Base-by-base conservation (phyloP, 2,329 filamentous ascomycete species). In the Penicillium paneum region DNA sequence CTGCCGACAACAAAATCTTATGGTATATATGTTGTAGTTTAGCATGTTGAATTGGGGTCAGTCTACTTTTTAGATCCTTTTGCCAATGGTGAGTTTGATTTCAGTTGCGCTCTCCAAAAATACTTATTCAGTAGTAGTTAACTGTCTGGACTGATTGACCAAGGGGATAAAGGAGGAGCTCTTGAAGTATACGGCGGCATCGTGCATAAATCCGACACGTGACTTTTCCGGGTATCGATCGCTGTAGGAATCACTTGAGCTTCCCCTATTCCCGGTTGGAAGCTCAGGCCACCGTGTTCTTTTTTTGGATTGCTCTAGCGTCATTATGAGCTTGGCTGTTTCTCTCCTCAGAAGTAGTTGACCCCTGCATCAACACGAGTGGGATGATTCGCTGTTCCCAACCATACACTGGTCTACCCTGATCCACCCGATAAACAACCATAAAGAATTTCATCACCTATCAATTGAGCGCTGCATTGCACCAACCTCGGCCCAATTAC, bases 241-340 rank as follows among this genome's bases (percentile, higher is more conserved):
- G 50, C 21, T 52, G 49, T 26, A 3, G 42, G 50, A 51, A 56
- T 54, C 50, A 56, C 49, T 45, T n/a, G 53, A 55, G 54, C 57
- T 60, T 57, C 59, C 59, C 61, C 62, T 60, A 57, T 62, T 63
- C 48, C n/a, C 52, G 38, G 35, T 45, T 17, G 24, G 49, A 46
- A 49, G 39, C 52, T 64, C 52, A 56, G 58, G 62, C 62, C 63
- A 66, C 64, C 62, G 58, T 66, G 62, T 59, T 62, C 56, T 61
- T 57, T 64, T 64, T 51, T 46, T 11, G n/a, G 35, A 26, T 34
- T n/a, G 15, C 13, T 42, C 7, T 8, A 50, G 17, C 17, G 11
- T 49, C 13, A 29, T 7, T 43, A 50, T 48, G 39, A 32, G 32
- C 19, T 49, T 44, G 31, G 39, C 39, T 41, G n/a, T 21, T 34